phyloP scores from a whole-genome alignment of 2,329 filamentous ascomycete species.

The Xylaria arbuscula region DNA sequence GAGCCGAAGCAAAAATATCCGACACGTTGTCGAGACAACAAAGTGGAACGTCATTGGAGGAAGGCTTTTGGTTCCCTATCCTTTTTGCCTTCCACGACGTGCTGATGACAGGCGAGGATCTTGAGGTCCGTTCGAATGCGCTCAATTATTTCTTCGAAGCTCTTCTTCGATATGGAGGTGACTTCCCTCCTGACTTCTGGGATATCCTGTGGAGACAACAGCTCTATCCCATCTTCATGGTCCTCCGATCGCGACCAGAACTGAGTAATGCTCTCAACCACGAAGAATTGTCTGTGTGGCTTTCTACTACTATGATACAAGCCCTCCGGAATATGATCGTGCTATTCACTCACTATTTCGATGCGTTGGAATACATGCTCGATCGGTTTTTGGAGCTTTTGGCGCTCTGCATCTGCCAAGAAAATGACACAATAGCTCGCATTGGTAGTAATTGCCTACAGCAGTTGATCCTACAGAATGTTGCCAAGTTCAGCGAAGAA shows the following conservation, averaged over 20 bases:
- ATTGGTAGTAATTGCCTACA: slow-evolving; percentile 99
- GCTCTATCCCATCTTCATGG: slow-evolving; percentile 98
- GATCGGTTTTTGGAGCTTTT: slow-evolving; percentile 96
- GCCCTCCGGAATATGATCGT: slow-evolving; percentile 98
- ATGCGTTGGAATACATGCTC: slow-evolving; percentile 95
- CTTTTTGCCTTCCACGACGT: slow-evolving; percentile 99
- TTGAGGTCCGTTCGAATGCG: slow-evolving; percentile 91
- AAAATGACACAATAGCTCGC: slow-evolving; percentile 97
- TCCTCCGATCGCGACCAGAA: slow-evolving; percentile 93
- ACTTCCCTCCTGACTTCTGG: slow-evolving; percentile 96
- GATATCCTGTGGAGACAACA: slow-evolving; percentile 98
- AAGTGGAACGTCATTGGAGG: slow-evolving; percentile 87
- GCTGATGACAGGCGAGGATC: slow-evolving; percentile 97
- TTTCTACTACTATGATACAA: slow-evolving; percentile 99
- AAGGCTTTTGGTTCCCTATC: slow-evolving; percentile 98
- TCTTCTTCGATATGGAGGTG: slow-evolving; percentile 86
- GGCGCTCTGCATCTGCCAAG: slow-evolving; percentile 96
- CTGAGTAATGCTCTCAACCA: slow-evolving; percentile 96
- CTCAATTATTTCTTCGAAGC: slow-evolving; percentile 98
- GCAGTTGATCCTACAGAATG: slow-evolving; percentile 95
- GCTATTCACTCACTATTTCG: slow-evolving; percentile 98
- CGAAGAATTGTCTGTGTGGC: slow-evolving; percentile 97
- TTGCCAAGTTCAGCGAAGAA: slow-evolving; percentile 84
- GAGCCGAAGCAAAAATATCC: slow-evolving; percentile 54
- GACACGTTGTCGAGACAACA: slow-evolving; percentile 65